These are phyloP conservation scores for Solanum aculeatissimum DNA, from an alignment of 305 asterid species.

Conservation along the genomic window DNA sequence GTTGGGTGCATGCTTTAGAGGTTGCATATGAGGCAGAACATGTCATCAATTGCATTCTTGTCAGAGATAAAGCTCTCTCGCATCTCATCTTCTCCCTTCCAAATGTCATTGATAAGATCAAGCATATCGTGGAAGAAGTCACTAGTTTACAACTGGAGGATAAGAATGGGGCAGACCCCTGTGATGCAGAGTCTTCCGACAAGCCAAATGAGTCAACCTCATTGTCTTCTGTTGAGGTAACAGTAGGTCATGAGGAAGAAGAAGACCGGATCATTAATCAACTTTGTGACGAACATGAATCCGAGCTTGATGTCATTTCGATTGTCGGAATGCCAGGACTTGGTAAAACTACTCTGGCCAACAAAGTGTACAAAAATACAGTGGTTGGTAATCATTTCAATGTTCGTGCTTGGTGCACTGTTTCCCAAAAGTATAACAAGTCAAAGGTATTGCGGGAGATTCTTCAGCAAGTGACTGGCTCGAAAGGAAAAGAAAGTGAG, in stretches of 20 bases:
- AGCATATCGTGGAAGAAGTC: background rate
- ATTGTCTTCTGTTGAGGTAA: background rate
- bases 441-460: background rate
- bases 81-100: background rate
- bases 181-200: background rate
- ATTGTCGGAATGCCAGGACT: background rate
- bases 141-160: background rate
- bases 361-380: background rate
- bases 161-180: too few relatives aligned
- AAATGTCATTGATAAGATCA: background rate
- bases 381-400: background rate
- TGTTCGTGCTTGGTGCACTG: background rate
- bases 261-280: background rate
- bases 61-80: background rate
- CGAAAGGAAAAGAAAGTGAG: background rate
- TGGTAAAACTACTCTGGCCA: slow-evolving; percentile 1
- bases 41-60: background rate
- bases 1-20: background rate
- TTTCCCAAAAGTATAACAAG: background rate
- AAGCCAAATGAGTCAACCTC: background rate
- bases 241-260: background rate
- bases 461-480: background rate
- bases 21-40: background rate
- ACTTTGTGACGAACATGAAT: background rate
- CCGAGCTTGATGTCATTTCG: background rate